Percentiles rank a stretch among this genome's conserved stretches.
phyloP scores from a whole-genome alignment of 345 rosid species.

The Arabis alpina region DNA sequence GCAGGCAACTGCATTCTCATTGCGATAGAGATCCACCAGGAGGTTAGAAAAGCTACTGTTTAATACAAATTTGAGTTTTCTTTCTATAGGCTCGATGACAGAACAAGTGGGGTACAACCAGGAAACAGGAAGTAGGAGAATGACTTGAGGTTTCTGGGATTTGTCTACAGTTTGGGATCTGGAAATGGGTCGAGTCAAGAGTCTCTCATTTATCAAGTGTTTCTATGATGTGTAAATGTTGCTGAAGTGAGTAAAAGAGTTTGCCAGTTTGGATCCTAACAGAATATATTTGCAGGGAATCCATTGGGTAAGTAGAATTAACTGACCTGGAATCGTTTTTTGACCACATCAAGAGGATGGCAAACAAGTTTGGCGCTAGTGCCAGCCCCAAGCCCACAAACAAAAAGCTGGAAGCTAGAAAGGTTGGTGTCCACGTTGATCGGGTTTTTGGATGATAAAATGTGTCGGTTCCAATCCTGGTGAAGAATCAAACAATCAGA shows the following conservation, averaged over 20 bases:
- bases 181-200: neutral
- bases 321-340: slow-evolving; percentile 94
- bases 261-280: slow-evolving; percentile 1
- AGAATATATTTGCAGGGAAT: slow-evolving; percentile 13
- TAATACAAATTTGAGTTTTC: neutral
- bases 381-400: slow-evolving; percentile 92
- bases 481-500: slow-evolving; percentile 22
- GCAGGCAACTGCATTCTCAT: neutral
- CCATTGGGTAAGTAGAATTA: neutral
- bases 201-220: neutral
- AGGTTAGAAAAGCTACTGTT: neutral
- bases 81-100: slow-evolving; percentile 8
- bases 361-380: slow-evolving; percentile 99
- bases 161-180: neutral
- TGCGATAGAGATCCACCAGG: slow-evolving; percentile 21
- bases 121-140: neutral
- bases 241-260: neutral
- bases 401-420: slow-evolving; percentile 81
- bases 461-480: slow-evolving; percentile 72
- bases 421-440: slow-evolving; percentile 46
- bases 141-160: slow-evolving; percentile 1
- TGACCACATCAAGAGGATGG: slow-evolving; percentile 97
- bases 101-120: slow-evolving; percentile 15
- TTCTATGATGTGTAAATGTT: slow-evolving; percentile 10
- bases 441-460: slow-evolving; percentile 47